These are phyloP conservation scores for Coemansia sp. DNA, from an alignment of 192 early-diverging fungal species.

Conservation along the genomic window DNA sequence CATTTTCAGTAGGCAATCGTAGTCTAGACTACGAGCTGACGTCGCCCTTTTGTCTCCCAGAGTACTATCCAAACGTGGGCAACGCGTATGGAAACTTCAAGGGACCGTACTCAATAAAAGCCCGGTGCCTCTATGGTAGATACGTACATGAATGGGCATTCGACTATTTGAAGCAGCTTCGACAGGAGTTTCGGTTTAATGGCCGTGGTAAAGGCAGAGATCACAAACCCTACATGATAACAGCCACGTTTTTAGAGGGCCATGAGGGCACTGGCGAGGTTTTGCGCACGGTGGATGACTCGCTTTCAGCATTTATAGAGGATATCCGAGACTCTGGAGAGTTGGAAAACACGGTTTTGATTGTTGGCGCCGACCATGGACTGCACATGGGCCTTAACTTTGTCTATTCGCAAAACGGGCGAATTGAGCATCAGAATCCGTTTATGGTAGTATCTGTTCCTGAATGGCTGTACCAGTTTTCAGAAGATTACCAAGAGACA, in stretches of 20 bases:
- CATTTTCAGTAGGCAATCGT: slow-evolving; percentile 37
- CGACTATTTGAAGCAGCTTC: slow-evolving; percentile 40
- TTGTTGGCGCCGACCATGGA: slow-evolving; percentile 39
- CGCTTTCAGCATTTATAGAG: slow-evolving; percentile 27
- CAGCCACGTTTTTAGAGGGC: slow-evolving; percentile 33
- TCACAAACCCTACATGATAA: slow-evolving; percentile 40
- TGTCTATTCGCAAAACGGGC: slow-evolving; percentile 39
- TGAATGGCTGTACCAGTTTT: slow-evolving; percentile 37
- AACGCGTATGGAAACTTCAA: slow-evolving; percentile 60
- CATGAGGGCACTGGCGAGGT: slow-evolving; percentile 54
- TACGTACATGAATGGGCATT: slow-evolving; percentile 49
- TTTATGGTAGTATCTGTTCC: slow-evolving; percentile 42
- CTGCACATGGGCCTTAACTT: slow-evolving; percentile 54
- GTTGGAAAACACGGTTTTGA: slow-evolving; percentile 39
- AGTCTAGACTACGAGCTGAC: slow-evolving; percentile 58
- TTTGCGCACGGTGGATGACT: slow-evolving; percentile 28
- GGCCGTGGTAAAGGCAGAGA: background rate
- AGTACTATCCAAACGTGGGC: slow-evolving; percentile 48
- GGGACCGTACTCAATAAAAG: slow-evolving; percentile 37
- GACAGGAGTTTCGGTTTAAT: slow-evolving; percentile 18
- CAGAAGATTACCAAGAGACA: slow-evolving; percentile 19
- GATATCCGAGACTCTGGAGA: slow-evolving; percentile 34
- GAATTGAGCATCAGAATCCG: slow-evolving; percentile 51
- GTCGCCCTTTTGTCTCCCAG: slow-evolving; percentile 59
- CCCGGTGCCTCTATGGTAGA: slow-evolving; percentile 43